Conservation (phyloP, 2,329 filamentous ascomycete species). For the Pestalotiopsis sp. region DNA sequence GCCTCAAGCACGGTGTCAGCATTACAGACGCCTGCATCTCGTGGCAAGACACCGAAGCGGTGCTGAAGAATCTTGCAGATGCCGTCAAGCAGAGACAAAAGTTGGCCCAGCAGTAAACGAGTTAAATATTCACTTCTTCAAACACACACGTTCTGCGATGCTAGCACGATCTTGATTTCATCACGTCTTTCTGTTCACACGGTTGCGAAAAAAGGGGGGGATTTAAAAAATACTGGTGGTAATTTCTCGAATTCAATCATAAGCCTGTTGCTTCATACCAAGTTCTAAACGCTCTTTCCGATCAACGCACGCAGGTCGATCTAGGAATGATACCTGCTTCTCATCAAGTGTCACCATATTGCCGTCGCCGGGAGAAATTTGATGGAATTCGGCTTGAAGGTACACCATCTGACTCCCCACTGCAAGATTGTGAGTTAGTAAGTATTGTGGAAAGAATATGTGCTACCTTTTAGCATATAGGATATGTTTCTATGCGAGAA, state of each 20-base stretch:
- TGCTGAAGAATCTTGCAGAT: slow-evolving; percentile 75
- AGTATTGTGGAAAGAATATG: background rate
- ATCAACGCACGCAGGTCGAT: background rate
- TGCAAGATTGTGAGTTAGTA: background rate
- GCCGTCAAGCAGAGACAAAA: slow-evolving; percentile 75
- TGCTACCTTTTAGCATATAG: background rate
- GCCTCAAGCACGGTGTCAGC: slow-evolving; percentile 88
- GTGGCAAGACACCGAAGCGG: slow-evolving; percentile 85
- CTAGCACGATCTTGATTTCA: background rate
- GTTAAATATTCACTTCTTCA: background rate
- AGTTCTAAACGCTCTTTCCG: background rate
- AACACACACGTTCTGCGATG: background rate
- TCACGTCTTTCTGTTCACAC: background rate
- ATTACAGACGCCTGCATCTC: slow-evolving; percentile 97
- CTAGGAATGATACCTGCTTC: no score
- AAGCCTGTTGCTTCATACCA: background rate
- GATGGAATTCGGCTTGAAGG: background rate
- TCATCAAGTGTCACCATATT: background rate
- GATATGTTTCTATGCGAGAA: background rate
- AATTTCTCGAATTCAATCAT: background rate
- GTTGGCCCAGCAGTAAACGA: slow-evolving; percentile 22
- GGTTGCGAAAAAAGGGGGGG: background rate
- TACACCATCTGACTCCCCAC: background rate
- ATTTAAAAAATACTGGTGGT: background rate
- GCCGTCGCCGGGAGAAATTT: background rate